Evolutionary conservation across 805 yeast genomes (phyloP), one percentile per base, ranked within the genome.

Genomic region (Spathaspora arborariae): DNA sequence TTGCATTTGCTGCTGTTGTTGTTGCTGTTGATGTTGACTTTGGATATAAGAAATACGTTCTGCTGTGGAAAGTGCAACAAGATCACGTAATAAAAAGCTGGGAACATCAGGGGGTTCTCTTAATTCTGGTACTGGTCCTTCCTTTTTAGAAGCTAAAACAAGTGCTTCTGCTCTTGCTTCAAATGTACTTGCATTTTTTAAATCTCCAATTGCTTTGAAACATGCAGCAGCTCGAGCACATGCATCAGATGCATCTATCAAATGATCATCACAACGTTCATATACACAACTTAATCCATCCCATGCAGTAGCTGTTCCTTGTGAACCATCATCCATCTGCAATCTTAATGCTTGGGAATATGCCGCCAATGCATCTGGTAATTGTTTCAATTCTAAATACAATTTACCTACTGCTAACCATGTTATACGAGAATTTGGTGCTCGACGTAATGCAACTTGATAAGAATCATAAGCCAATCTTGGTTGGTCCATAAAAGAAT

Each of bases 371-470:
- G 88, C 82, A 56, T 83, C 88, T 2, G 81, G 77, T 20, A 83
- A 59, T 59, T 83, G 88, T 40, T 78, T 78, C 52, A 81, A 64
- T 50, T 74, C 74, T 46, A 83, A 60, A 55, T 82, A 82, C 42
- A 84, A 65, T 10, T 79, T 72, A 2, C 87, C 90, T 22, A 82
- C 80, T 0, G 84, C 80, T 27, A 83, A 63, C 90, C 88, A 83
- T 2, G 84, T 77, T 42, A 80, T 65, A n/a, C 86, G 80, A 11
- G 75, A 72, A 13, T 65, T 62, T 16, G 80, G 74, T 0, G 81
- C 80, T 39, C 78, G 72, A 51, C 77, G 66, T 45, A 80, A 62
- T 1, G 85, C 80, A 40, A 75, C 64, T 55, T 81, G 84, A 47
- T 76, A 72, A 11, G 78, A 70, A 48, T 78, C 81, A 57, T 80